phyloP scores from a whole-genome alignment of 2,329 filamentous ascomycete genomes.

The Xylaria sp. region DNA sequence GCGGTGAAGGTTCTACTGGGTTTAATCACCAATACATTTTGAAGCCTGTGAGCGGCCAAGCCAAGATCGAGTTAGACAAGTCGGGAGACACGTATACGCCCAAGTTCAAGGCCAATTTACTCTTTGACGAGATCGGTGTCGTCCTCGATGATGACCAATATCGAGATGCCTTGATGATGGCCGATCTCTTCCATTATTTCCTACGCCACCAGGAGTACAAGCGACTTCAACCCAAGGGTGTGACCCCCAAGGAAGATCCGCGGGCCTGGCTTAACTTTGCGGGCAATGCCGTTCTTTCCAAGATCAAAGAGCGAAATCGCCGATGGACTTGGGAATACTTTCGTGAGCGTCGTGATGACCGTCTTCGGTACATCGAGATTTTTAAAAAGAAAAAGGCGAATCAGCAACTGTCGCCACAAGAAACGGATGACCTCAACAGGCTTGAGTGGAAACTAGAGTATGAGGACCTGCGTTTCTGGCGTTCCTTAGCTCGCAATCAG shows the following conservation, averaged over 20 bases:
- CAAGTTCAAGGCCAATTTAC: slow-evolving; percentile 85
- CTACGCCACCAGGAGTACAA: slow-evolving; percentile 98
- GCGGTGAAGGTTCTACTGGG: slow-evolving; percentile 61
- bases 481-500: slow-evolving; percentile 90
- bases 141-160: slow-evolving; percentile 99
- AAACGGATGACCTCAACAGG: slow-evolving; percentile 72
- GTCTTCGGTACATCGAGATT: slow-evolving; percentile 84
- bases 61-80: slow-evolving; percentile 94
- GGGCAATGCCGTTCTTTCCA: slow-evolving; percentile 83
- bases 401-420: slow-evolving; percentile 71
- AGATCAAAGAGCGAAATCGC: slow-evolving; percentile 93
- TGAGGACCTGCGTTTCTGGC: slow-evolving; percentile 96
- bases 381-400: slow-evolving; percentile 93
- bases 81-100: slow-evolving; percentile 78
- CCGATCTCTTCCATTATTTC: slow-evolving; percentile 98
- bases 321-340: slow-evolving; percentile 98
- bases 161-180: slow-evolving; percentile 95
- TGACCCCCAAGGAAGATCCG: slow-evolving; percentile 85
- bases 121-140: slow-evolving; percentile 97
- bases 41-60: slow-evolving; percentile 92
- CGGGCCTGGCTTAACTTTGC: slow-evolving; percentile 93
- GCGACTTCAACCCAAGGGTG: slow-evolving; percentile 82
- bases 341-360: slow-evolving; percentile 87
- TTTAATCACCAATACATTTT: slow-evolving; percentile 87
- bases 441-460: slow-evolving; percentile 90